Conservation (phyloP, 352 stramenopile genomes). For the Globisporangium irregulare region DNA sequence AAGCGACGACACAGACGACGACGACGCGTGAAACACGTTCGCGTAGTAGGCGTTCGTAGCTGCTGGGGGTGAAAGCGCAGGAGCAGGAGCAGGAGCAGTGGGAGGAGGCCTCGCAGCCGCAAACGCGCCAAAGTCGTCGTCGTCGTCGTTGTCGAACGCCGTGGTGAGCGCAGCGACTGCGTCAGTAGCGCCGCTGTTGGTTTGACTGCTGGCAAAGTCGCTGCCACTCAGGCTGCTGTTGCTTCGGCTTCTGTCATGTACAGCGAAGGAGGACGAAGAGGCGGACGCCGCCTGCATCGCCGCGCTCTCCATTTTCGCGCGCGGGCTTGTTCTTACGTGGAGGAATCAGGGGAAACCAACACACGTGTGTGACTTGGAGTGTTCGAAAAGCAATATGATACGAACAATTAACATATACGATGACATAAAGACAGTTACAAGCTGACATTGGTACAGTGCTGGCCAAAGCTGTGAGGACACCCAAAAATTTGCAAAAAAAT, state of each 20-base stretch:
- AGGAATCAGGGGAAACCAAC: conserved; percentile 8
- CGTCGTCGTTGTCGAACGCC: conserved; percentile 10
- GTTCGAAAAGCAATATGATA: background rate
- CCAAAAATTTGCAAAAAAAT: too few relatives aligned
- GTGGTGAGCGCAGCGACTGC: background rate
- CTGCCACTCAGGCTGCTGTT: background rate
- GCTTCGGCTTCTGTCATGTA: background rate
- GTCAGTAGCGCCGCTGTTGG: background rate
- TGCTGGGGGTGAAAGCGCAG: conserved; percentile 8
- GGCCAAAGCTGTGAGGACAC: too few relatives aligned
- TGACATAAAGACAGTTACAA: too few relatives aligned
- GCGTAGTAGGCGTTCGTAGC: conserved; percentile 32
- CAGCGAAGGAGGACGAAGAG: background rate
- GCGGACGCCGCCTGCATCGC: background rate
- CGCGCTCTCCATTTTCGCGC: background rate
- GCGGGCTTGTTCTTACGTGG: background rate
- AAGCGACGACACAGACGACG: conserved; percentile 23
- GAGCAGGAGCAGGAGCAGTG: background rate
- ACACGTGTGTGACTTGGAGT: background rate
- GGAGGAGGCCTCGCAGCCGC: conserved; percentile 25
- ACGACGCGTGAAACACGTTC: conserved; percentile 29
- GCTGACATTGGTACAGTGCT: too few relatives aligned
- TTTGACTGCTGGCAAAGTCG: background rate
- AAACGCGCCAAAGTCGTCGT: conserved; percentile 40
- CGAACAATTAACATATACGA: background rate